These are phyloP conservation scores for Clathrospora elynae DNA, from an alignment of 2,329 filamentous ascomycete genomes.

Conservation along the genomic window DNA sequence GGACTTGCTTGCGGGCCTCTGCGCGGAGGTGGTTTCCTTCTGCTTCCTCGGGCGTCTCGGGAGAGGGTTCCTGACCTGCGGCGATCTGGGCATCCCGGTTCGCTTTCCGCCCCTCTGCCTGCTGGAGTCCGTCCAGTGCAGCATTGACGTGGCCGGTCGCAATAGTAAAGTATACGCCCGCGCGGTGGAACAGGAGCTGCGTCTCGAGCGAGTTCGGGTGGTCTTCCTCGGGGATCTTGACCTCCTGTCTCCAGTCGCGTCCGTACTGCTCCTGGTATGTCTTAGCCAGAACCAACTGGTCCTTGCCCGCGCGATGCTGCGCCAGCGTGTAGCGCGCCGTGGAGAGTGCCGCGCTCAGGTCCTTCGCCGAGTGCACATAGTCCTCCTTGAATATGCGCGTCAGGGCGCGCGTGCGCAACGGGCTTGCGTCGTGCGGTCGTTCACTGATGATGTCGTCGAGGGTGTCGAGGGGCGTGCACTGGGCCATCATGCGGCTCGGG, in stretches of 20 bases:
- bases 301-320: slow-evolving; percentile 57
- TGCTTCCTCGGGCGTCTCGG: slow-evolving; percentile 53
- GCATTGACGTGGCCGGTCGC: slow-evolving; percentile 68
- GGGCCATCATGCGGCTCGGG: slow-evolving; percentile 72
- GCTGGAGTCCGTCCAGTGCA: slow-evolving; percentile 58
- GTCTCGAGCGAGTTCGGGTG: slow-evolving; percentile 76
- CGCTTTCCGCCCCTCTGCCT: slow-evolving; percentile 44
- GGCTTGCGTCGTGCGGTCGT: slow-evolving; percentile 67
- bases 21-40: slow-evolving; percentile 56
- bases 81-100: slow-evolving; percentile 30
- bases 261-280: slow-evolving; percentile 48
- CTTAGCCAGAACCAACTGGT: slow-evolving; percentile 60
- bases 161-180: slow-evolving; percentile 71
- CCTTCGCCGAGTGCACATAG: slow-evolving; percentile 69
- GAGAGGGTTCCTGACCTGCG: slow-evolving; percentile 35
- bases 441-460: slow-evolving; percentile 71
- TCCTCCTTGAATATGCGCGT: slow-evolving; percentile 78
- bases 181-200: slow-evolving; percentile 78
- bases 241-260: slow-evolving; percentile 56
- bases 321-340: slow-evolving; percentile 60
- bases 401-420: slow-evolving; percentile 73
- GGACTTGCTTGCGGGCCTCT: slow-evolving; percentile 71
- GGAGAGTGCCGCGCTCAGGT: slow-evolving; percentile 70
- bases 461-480: slow-evolving; percentile 70
- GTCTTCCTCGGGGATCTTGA: slow-evolving; percentile 63